phyloP scores from a whole-genome alignment of 192 early-diverging fungal genomes.

The Diversispora eburnea region DNA sequence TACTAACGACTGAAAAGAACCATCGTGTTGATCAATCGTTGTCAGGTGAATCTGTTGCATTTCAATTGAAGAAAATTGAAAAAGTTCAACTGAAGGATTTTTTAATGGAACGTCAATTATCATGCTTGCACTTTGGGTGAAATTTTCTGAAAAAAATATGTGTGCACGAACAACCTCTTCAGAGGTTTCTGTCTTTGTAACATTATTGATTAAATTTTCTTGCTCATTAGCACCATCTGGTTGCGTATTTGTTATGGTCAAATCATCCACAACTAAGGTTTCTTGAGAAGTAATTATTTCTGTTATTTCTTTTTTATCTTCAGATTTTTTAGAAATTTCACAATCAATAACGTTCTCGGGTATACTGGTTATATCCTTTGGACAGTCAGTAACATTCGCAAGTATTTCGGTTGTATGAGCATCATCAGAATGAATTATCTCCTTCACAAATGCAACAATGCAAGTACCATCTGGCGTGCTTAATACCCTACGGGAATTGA shows the following conservation, averaged over 20 bases:
- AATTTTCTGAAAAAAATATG: slow-evolving; percentile 9
- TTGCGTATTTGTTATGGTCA: too few relatives aligned
- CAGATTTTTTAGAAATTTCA: background rate
- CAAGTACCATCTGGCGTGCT: slow-evolving; percentile 27
- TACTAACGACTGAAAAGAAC: background rate
- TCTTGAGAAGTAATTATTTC: too few relatives aligned
- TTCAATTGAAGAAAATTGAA: slow-evolving; percentile 23
- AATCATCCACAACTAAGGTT: too few relatives aligned
- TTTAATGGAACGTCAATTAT: slow-evolving; percentile 9
- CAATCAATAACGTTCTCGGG: background rate
- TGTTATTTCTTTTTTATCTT: too few relatives aligned
- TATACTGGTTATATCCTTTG: background rate
- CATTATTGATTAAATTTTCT: too few relatives aligned
- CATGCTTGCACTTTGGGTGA: background rate
- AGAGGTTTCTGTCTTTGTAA: too few relatives aligned
- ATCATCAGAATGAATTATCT: background rate
- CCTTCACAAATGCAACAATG: slow-evolving; percentile 23
- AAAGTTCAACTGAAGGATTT: background rate
- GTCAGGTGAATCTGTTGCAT: slow-evolving; percentile 18
- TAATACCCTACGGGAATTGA: background rate
- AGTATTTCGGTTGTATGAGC: background rate
- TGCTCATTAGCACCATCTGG: too few relatives aligned
- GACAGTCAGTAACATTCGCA: background rate
- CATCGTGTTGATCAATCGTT: slow-evolving; percentile 8
- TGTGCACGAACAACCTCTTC: background rate